phyloP scores from a whole-genome alignment of 106 monocot genomes.

The Dendrobium officinale region DNA sequence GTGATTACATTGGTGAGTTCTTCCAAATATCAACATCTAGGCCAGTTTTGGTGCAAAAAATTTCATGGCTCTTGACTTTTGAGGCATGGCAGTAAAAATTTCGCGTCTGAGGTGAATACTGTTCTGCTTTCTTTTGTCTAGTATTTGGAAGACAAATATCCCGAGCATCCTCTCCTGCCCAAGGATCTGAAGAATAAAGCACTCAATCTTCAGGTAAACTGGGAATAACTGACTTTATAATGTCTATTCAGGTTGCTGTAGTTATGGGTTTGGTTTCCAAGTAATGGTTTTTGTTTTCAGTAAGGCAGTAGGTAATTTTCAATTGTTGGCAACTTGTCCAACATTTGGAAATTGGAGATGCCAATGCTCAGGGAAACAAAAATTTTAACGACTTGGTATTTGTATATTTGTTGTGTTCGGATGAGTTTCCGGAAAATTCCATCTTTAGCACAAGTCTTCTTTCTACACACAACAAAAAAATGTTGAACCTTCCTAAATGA shows the following conservation, averaged over 20 bases:
- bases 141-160: conserved; percentile 57
- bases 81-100: not conserved
- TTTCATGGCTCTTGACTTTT: not conserved
- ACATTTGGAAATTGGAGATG: not conserved
- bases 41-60: not conserved
- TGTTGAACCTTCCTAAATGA: too few species aligned
- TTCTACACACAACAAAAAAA: too few species aligned
- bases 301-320: too few species aligned
- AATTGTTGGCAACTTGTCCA: not conserved
- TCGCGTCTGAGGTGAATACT: not conserved
- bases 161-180: conserved; percentile 38
- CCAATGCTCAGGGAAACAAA: not conserved
- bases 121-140: conserved; percentile 2
- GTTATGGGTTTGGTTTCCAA: not conserved
- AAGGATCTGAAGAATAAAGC: conserved; percentile 41
- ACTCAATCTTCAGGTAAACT: conserved; percentile 42
- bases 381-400: too few species aligned
- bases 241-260: too few species aligned
- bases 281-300: not conserved
- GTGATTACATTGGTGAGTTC: conserved; percentile 32
- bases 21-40: not conserved
- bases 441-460: too few species aligned
- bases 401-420: too few species aligned
- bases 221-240: not conserved
- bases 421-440: too few species aligned